Conservation (phyloP, 257 asterid genomes). For the Penstemon barbatus region DNA sequence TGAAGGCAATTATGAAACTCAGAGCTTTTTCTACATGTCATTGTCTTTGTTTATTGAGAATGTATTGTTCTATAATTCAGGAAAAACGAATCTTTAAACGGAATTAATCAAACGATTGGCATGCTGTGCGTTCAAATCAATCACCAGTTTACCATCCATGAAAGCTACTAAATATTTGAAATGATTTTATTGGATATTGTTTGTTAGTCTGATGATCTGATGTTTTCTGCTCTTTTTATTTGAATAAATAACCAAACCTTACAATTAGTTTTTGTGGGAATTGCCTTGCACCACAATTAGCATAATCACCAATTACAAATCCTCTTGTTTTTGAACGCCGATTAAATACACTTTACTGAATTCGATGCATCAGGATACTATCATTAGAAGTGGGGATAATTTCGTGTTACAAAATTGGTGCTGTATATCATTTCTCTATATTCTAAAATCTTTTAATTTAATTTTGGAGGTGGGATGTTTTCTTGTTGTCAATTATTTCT, state of each 20-base stretch:
- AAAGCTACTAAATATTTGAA: neutral
- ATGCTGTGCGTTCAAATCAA: constrained; percentile 2
- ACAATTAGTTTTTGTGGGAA: neutral
- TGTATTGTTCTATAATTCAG: constrained; percentile 6
- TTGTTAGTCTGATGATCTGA: neutral
- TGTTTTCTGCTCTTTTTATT: neutral
- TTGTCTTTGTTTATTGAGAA: constrained; percentile 18
- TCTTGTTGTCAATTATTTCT: constrained; percentile 10
- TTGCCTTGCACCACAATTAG: no score
- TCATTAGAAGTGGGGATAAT: no score
- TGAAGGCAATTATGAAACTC: neutral
- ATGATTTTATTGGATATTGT: neutral
- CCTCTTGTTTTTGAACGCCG: no score
- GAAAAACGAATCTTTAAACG: constrained; percentile 3
- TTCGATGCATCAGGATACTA: no score
- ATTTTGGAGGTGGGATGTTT: neutral
- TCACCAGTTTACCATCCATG: neutral
- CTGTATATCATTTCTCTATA: no score
- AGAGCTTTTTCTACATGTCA: neutral
- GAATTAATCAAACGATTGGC: neutral
- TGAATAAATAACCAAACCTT: constrained; percentile 13
- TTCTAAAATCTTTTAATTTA: no score
- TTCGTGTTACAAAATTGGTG: no score
- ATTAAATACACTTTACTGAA: no score
- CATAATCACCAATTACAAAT: no score